Evolutionary conservation across 169 alveolate genomes (phyloP), one percentile per base, ranked within the genome.

Genomic region (Cyclospora cayetanensis): DNA sequence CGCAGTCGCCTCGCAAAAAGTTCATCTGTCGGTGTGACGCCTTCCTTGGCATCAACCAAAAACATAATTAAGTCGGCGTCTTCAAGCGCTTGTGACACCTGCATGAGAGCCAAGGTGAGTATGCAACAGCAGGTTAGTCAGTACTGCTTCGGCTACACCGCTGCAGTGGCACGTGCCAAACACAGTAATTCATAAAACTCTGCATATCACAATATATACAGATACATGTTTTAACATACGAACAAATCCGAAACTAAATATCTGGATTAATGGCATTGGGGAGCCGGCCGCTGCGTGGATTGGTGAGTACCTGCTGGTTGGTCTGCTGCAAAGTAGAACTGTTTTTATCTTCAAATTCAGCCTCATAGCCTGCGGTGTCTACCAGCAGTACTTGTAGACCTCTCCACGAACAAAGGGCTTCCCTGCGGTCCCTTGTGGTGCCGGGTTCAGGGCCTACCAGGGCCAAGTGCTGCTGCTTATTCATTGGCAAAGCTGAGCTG

Each of bases 31-130:
- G 95, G 92, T 29, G 96, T 95, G 46, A 97, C 72, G 35, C 97
- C 97, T 41, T 93, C 94, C 90, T 94, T 93, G 1, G 97, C 96
- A 85, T 97, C 98, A 5, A 97, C 72, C 60, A 97, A 43, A 84
- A 96, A 96, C 25, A 96, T 53, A 39, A 97, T 95, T 4, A 94
- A 72, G 63, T 95, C 97, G 37, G 97, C 91, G 31, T 92, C 95
- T 29, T 90, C 77, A 7, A 96, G 77, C 43, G 98, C 96, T 37
- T 35, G 31, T 34, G 65, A 66, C 31, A 70, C 92, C 94, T 91
- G 83, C 79, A 55, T 29, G 20, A 27, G n/a, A n/a, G n/a, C n/a
- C n/a, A n/a, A n/a, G n/a, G n/a, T n/a, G n/a, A n/a, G n/a, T n/a
- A n/a, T n/a, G n/a, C n/a, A n/a, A n/a, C n/a, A n/a, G n/a, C n/a